These are phyloP conservation scores for Penicillium herquei DNA, from an alignment of 495 filamentous ascomycete species.

Conservation along the genomic window DNA sequence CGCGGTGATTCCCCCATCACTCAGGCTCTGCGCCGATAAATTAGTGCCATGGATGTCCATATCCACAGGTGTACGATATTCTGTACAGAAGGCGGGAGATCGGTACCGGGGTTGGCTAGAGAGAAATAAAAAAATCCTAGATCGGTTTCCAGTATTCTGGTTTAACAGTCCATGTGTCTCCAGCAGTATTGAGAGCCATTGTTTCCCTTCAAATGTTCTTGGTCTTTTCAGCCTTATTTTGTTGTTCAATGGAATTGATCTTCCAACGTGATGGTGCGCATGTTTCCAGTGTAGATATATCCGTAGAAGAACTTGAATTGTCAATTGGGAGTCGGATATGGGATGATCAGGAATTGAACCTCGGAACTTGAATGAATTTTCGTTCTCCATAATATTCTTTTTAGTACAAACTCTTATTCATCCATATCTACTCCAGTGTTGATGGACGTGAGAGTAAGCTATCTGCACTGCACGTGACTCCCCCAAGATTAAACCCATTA, in stretches of 20 bases:
- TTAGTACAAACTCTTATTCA: too few relatives aligned
- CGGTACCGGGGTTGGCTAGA: constrained; percentile 7
- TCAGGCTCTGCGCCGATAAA: constrained; percentile 46
- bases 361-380: too few relatives aligned
- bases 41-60: constrained; percentile 15
- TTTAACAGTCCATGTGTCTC: neutral
- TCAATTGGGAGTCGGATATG: too few relatives aligned
- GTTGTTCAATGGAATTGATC: constrained; percentile 1
- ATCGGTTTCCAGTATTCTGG: constrained; percentile 8
- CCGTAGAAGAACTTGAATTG: too few relatives aligned
- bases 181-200: constrained; percentile 5
- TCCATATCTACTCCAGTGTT: too few relatives aligned
- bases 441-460: neutral
- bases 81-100: constrained; percentile 36
- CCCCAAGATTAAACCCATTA: constrained; percentile 21
- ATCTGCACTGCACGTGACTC: constrained; percentile 18
- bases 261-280: neutral
- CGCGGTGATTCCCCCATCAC: constrained; percentile 45
- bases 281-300: neutral
- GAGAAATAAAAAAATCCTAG: constrained; percentile 14
- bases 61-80: constrained; percentile 41
- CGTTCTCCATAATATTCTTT: too few relatives aligned
- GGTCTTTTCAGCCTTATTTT: neutral
- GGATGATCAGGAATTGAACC: too few relatives aligned
- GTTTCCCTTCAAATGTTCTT: neutral